These are phyloP conservation scores for Dothistroma pini DNA, from an alignment of 2,329 filamentous ascomycete species.

Conservation along the genomic window DNA sequence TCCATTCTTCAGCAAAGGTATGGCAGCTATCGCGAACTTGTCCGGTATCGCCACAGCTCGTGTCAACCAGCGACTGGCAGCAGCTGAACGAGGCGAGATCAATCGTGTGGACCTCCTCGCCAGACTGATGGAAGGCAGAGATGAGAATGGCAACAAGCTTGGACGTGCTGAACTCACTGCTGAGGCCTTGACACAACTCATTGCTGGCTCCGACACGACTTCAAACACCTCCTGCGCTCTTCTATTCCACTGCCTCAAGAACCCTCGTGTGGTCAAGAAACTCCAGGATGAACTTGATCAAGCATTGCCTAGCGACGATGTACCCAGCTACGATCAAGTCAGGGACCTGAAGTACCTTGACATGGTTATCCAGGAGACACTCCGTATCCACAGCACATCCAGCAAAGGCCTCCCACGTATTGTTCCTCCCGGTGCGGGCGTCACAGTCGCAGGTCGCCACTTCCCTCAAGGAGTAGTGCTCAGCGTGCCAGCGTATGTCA, in stretches of 20 bases:
- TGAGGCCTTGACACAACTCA: constrained; percentile 85
- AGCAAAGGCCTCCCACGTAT: constrained; percentile 78
- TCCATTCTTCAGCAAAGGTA: constrained; percentile 36
- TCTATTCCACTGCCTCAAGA: constrained; percentile 69
- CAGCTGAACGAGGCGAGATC: constrained; percentile 52
- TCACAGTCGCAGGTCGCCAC: constrained; percentile 62
- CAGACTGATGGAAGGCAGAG: constrained; percentile 78
- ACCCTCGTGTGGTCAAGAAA: constrained; percentile 67
- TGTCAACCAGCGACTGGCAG: constrained; percentile 69
- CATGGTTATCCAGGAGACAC: constrained; percentile 74
- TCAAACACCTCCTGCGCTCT: constrained; percentile 79
- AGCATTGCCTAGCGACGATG: constrained; percentile 57
- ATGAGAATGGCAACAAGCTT: constrained; percentile 72
- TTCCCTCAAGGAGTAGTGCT: constrained; percentile 55
- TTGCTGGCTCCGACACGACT: constrained; percentile 73
- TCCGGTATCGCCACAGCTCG: constrained; percentile 84
- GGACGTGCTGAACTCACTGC: constrained; percentile 78
- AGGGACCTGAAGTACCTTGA: constrained; percentile 72
- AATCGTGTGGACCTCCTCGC: constrained; percentile 76
- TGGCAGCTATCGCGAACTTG: constrained; percentile 60
- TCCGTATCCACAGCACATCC: constrained; percentile 83
- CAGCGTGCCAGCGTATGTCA: constrained; percentile 40
- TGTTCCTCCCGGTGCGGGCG: constrained; percentile 61
- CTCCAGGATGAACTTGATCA: constrained; percentile 73
- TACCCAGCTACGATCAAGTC: constrained; percentile 70